Evolutionary conservation across 2,329 filamentous ascomycete species (phyloP).

Genomic region (Clonostachys rhizophaga): DNA sequence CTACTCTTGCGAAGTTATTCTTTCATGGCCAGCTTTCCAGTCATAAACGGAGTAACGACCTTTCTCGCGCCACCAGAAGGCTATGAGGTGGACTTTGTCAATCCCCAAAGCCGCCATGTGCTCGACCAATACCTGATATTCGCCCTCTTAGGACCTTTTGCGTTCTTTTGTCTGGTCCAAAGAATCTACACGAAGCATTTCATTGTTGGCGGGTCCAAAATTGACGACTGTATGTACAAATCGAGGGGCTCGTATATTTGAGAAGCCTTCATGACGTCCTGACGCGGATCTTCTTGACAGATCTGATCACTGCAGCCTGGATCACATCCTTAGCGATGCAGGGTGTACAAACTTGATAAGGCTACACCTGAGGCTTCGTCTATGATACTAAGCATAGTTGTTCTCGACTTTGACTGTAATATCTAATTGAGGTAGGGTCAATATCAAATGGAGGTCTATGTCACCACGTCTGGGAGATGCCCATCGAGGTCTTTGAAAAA

Average conservation of each 20-base stretch:
- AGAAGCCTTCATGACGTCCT: no score
- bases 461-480: conserved; percentile 18
- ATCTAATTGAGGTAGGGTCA: conserved; percentile 10
- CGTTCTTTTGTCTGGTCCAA: conserved; percentile 13
- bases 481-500: conserved; percentile 11
- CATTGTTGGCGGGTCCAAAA: conserved; percentile 10
- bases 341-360: no score
- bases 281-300: no score
- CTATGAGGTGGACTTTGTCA: conserved; percentile 18
- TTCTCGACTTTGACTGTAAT: no score
- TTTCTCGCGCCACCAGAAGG: conserved; percentile 2
- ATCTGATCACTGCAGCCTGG: no score
- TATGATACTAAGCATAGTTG: no score
- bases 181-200: conserved; percentile 14
- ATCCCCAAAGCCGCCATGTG: conserved; percentile 16
- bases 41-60: not conserved
- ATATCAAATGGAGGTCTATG: conserved; percentile 14
- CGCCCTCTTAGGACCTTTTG: conserved; percentile 9
- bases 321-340: no score
- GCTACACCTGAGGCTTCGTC: no score
- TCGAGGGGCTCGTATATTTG: no score
- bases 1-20: no score
- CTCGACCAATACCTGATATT: conserved; percentile 11
- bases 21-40: no score
- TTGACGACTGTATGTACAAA: conserved; percentile 10